A percentile compares a stretch with the other conserved stretches of the same genome.
These are phyloP conservation scores for sweet orange (Citrus sinensis) DNA, from an alignment of 345 rosid species.

Conservation along the genomic window DVS_A1.0 CM039162.1:6536501-6537000, in stretches of 20 bases:
- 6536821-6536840: no score
- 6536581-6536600: conserved; percentile 27
- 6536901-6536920: background rate
- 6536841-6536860: background rate
- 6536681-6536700: background rate
- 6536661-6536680: background rate
- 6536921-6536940: background rate
- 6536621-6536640: conserved; percentile 28
- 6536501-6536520: conserved; percentile 37
- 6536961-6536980: no score
- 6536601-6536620: conserved; percentile 49
- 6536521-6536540: conserved; percentile 80
- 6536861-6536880: background rate
- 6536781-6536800: no score
- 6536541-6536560: conserved; percentile 43
- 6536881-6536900: background rate
- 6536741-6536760: no score
- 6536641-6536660: conserved; percentile 5
- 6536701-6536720: no score
- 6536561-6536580: conserved; percentile 61
- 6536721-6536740: no score
- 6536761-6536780: no score
- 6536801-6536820: no score
- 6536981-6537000: no score
- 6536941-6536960: background rate